These are phyloP conservation scores for Neurospora hispaniola DNA, from an alignment of 495 filamentous ascomycete species.

Conservation along the genomic window DNA sequence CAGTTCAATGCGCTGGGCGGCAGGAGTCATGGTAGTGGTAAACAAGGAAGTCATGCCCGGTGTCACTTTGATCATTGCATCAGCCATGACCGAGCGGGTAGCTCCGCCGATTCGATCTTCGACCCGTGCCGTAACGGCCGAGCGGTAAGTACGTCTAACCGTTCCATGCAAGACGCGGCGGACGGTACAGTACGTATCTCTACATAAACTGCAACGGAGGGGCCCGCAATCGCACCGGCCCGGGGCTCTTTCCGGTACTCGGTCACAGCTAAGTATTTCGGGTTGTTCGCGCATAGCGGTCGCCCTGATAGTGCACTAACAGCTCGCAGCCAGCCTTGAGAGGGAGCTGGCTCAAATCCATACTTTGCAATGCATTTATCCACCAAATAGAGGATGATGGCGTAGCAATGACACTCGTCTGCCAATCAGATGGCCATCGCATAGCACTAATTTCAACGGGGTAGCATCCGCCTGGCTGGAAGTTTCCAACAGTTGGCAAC, in stretches of 20 bases:
- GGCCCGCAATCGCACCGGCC: neutral
- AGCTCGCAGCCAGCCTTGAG: neutral
- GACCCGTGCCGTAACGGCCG: neutral
- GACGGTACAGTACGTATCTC: neutral
- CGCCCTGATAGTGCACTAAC: neutral
- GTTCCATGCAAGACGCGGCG: neutral
- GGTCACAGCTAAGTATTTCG: neutral
- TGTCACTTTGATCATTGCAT: neutral
- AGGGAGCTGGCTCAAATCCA: neutral
- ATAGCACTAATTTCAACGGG: neutral
- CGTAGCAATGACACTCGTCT: neutral
- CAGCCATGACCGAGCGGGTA: neutral
- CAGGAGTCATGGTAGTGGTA: neutral
- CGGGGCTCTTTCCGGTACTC: neutral
- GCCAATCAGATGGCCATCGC: neutral
- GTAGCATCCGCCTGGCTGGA: neutral
- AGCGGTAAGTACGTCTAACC: neutral
- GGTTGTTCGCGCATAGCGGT: neutral
- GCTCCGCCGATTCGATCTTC: neutral
- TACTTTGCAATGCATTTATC: neutral
- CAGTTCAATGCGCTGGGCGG: neutral
- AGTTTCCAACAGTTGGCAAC: neutral
- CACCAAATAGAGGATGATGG: neutral
- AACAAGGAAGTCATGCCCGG: neutral
- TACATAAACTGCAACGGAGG: neutral